Evolutionary conservation across 169 alveolate genomes (phyloP).

Genomic region (Cryptosporidium ryanae): DNA sequence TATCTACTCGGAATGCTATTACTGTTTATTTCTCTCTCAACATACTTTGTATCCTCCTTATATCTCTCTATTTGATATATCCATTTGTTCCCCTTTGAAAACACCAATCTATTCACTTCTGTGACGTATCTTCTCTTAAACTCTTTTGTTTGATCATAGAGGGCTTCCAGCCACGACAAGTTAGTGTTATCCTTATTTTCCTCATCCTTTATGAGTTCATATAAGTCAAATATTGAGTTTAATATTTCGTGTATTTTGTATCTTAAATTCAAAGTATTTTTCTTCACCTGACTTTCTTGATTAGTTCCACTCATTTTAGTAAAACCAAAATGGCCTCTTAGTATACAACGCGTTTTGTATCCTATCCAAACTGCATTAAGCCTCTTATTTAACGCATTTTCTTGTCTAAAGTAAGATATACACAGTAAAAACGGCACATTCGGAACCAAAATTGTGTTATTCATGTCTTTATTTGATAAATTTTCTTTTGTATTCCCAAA

Average conservation of each 20-base stretch:
- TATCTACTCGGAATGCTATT: not conserved
- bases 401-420: slow-evolving; percentile 30
- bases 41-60: not conserved
- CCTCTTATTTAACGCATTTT: slow-evolving; percentile 9
- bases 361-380: slow-evolving; percentile 59
- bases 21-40: not conserved
- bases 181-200: slow-evolving; percentile 2
- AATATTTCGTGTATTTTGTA: slow-evolving; percentile 39
- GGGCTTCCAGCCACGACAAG: slow-evolving; percentile 56
- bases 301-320: not conserved
- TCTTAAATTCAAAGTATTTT: not conserved
- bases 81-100: slow-evolving; percentile 7
- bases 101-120: slow-evolving; percentile 12
- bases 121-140: slow-evolving; percentile 14
- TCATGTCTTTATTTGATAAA: not conserved
- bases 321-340: not conserved
- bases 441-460: not conserved
- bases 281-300: not conserved
- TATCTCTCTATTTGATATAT: slow-evolving; percentile 11
- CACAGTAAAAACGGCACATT: slow-evolving; percentile 35
- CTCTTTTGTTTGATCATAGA: slow-evolving; percentile 43
- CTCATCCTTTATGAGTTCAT: slow-evolving; percentile 35
- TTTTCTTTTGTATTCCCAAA: not conserved
- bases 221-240: slow-evolving; percentile 30
- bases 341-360: slow-evolving; percentile 59